These are phyloP conservation scores for Candida tropicalis DNA, from an alignment of 1,139 yeast genomes.

Conservation along the genomic window DNA sequence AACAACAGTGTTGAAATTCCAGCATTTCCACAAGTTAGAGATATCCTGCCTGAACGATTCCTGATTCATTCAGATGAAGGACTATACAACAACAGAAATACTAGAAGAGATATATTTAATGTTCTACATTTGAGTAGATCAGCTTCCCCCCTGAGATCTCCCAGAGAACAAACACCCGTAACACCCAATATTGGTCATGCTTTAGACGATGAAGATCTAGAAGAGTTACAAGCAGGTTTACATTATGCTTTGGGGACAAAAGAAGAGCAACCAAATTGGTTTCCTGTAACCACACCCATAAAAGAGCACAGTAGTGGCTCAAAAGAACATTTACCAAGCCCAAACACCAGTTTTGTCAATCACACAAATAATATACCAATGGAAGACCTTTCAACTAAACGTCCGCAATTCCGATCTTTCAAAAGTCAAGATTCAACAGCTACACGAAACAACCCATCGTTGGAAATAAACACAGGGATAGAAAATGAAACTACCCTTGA, in stretches of 20 bases:
- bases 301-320: conserved; percentile 7
- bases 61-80: conserved; percentile 7
- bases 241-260: conserved; percentile 40
- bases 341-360: conserved; percentile 8
- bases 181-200: conserved; percentile 10
- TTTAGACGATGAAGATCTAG: conserved; percentile 29
- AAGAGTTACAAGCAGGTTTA: conserved; percentile 40
- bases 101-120: conserved; percentile 9
- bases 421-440: conserved; percentile 3
- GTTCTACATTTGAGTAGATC: conserved; percentile 11
- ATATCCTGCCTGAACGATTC: conserved; percentile 4
- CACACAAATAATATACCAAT: conserved; percentile 27
- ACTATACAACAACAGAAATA: neutral
- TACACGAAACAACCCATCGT: conserved; percentile 6
- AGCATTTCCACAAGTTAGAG: conserved; percentile 8
- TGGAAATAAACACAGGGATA: conserved; percentile 4
- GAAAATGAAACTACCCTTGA: conserved; percentile 1
- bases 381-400: conserved; percentile 12
- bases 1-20: conserved; percentile 7
- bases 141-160: neutral
- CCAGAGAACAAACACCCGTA: neutral
- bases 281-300: conserved; percentile 25
- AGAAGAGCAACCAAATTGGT: conserved; percentile 32
- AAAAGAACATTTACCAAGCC: conserved; percentile 1
- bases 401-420: neutral